Percentiles rank a stretch among this genome's conserved stretches.
These are phyloP conservation scores for Collybiopsis confluens DNA, from an alignment of 768 basidiomycete genomes.

Conservation along the genomic window DNA sequence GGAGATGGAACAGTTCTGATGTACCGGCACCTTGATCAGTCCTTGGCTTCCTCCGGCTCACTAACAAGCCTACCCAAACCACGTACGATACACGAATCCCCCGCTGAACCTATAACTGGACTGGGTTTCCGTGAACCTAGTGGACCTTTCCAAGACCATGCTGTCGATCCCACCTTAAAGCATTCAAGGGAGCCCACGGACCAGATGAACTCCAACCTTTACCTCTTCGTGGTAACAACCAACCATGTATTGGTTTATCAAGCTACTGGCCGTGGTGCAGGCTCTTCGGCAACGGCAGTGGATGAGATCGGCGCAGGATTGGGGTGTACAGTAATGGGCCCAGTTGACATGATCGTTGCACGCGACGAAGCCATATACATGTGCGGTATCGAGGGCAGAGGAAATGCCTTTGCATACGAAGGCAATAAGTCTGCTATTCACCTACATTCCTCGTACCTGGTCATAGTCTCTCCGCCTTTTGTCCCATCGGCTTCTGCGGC, in stretches of 20 bases:
- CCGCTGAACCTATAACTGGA: constrained; percentile 87
- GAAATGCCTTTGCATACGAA: constrained; percentile 88
- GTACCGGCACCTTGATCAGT: constrained; percentile 89
- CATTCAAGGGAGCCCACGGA: constrained; percentile 15
- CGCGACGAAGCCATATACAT: constrained; percentile 90
- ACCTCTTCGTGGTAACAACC: constrained; percentile 86
- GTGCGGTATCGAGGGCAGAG: constrained; percentile 76
- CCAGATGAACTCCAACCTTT: constrained; percentile 38
- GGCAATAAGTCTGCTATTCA: constrained; percentile 83
- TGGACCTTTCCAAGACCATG: constrained; percentile 2
- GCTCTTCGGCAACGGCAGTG: constrained; percentile 55
- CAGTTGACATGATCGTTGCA: constrained; percentile 71
- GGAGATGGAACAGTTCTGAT: constrained; percentile 91
- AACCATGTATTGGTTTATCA: constrained; percentile 76
- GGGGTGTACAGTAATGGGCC: constrained; percentile 82
- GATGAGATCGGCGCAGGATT: constrained; percentile 86
- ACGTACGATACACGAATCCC: constrained; percentile 76
- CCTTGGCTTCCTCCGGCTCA: constrained; percentile 65
- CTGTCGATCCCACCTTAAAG: neutral
- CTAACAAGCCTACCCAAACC: constrained; percentile 82
- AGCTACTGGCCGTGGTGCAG: constrained; percentile 66
- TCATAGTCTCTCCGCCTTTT: constrained; percentile 87
- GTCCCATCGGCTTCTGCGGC: constrained; percentile 59
- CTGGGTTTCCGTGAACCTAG: constrained; percentile 78
- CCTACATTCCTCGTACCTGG: constrained; percentile 76